Evolutionary conservation across 73 alveolate genomes (phyloP), one percentile per base, ranked within the genome.

Genomic region (Uronychia setigera): DNA sequence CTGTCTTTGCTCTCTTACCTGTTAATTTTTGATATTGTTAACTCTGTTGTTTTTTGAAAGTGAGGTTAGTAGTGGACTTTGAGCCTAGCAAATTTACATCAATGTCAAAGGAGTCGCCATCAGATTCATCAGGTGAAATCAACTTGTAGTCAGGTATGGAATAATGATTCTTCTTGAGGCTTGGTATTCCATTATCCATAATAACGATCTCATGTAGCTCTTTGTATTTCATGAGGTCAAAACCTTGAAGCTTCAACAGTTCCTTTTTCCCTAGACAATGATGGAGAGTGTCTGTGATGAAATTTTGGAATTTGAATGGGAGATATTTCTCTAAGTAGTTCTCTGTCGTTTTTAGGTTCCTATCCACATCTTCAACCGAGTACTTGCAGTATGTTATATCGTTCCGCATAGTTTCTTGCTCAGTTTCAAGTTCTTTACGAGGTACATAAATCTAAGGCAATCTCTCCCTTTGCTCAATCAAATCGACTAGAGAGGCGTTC

Each of bases 321-420:
- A 75, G 80, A 77, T 85, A 85, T 31, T 85, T 85, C 81, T 85
- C 86, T 1, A 85, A 13, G 32, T 85, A 85, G 58, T 85, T 85
- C 33, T 85, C 91, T 27, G 91, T 85, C 26, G 80, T 11, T 5
- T 46, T 46, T 19, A 46, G 19, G 67, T 46, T 46, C 19, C 67
- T 5, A 5, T 46, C 5, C 5, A 46, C 67, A 19, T 46, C 67
- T 5, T 46, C 67, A 5, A 46, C 67, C 5, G 67, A 5, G 67
- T 46, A 46, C 19, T 19, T 46, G 67, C 67, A 46, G 67, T 46
- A 46, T 5, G 67, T 46, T 19, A 46, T 46, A 5, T 46, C 67
- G n/a, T 46, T 46, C 67, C 19, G 5, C n/a, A 46, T n/a, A n/a
- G n/a, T n/a, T n/a, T 46, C 67, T 46, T 46, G 67, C n/a, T 46